Evolutionary conservation across 495 filamentous ascomycete genomes (phyloP).

Genomic region (Penicillium angulare): DNA sequence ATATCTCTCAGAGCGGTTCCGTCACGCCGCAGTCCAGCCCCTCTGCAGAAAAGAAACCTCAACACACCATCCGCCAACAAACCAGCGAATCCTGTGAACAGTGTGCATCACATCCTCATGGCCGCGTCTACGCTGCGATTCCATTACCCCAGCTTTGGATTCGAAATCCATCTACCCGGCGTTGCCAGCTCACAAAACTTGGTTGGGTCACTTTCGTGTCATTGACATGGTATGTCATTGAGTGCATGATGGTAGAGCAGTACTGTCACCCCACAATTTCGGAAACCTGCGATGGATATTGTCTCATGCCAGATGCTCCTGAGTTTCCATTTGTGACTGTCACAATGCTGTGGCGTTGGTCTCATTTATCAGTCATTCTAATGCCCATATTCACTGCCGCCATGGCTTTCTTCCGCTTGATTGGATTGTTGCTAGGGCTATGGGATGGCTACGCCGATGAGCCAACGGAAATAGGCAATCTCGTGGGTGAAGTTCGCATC

Average conservation of each 20-base stretch:
- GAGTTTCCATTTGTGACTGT: constrained; percentile 44
- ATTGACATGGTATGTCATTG: constrained; percentile 55
- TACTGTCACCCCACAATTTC: constrained; percentile 59
- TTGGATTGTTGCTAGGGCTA: constrained; percentile 37
- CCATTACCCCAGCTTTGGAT: constrained; percentile 60
- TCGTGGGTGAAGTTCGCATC: constrained; percentile 35
- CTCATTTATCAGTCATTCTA: constrained; percentile 32
- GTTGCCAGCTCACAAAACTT: constrained; percentile 53
- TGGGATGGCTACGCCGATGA: constrained; percentile 49
- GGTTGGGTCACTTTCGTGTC: constrained; percentile 51
- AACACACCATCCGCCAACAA: constrained; percentile 10
- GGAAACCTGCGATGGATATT: constrained; percentile 43
- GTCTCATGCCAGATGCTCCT: constrained; percentile 46
- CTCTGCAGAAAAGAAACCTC: constrained; percentile 1
- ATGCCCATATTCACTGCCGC: constrained; percentile 32
- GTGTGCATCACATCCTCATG: constrained; percentile 25
- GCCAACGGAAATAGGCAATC: constrained; percentile 18
- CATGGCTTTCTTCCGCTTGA: constrained; percentile 31
- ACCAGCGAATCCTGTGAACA: constrained; percentile 22
- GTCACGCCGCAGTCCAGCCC: constrained; percentile 14
- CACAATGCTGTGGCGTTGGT: constrained; percentile 49
- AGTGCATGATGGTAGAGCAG: constrained; percentile 58
- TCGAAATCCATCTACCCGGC: constrained; percentile 38
- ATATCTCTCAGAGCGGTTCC: constrained; percentile 46
- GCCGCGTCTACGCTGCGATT: constrained; percentile 41